Evolutionary conservation across 257 asterid genomes (phyloP), one percentile per base, ranked within the genome.

Genomic region (Solanum stenotomum): DNA sequence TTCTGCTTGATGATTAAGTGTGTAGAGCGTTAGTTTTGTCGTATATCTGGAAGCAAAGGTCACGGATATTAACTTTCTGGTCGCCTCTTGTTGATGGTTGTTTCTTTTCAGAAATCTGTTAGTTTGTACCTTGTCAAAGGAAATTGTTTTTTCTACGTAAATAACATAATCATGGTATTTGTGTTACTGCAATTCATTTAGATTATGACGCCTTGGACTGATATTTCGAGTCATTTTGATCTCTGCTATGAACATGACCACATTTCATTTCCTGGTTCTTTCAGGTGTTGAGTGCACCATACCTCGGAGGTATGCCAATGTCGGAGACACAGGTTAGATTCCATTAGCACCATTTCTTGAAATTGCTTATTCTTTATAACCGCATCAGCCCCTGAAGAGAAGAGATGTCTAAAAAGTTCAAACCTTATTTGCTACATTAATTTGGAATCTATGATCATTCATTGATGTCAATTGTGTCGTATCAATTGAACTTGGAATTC

Each of bases 201-300:
- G 85, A 79, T 14, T 25, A 8, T 42, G 85, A 46, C 1, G 3
- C 42, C 35, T 46, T 81, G 29, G 25, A 27, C 35, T 29, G 42
- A 81, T 46, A 27, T 9, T 27, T 9, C 22, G 25, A 16, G 29
- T 81, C 40, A 4, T 18, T 42, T 78, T 25, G 1, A 18, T 12
- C 63, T 79, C 85, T 76, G 37, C 70, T 40, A 5, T 31, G 23
- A 42, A 29, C n/a, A 9, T n/a, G 22, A 16, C 46, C 37, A 40
- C 46, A 34, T 84, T 74, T 25, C 20, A 59, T 59, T 34, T 75
- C 87, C 22, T 86, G 49, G 35, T 77, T 46, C 83, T 90, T 90
- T 85, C 90, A 97, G 99, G 98, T 96, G 38, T 87, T 96, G 91
- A 96, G 98, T 86, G 98, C 98, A 89, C 99, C 99, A 8, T 97